Evolutionary conservation across 2,329 filamentous ascomycete species (phyloP).

Genomic region (Colletotrichum sp.): DNA sequence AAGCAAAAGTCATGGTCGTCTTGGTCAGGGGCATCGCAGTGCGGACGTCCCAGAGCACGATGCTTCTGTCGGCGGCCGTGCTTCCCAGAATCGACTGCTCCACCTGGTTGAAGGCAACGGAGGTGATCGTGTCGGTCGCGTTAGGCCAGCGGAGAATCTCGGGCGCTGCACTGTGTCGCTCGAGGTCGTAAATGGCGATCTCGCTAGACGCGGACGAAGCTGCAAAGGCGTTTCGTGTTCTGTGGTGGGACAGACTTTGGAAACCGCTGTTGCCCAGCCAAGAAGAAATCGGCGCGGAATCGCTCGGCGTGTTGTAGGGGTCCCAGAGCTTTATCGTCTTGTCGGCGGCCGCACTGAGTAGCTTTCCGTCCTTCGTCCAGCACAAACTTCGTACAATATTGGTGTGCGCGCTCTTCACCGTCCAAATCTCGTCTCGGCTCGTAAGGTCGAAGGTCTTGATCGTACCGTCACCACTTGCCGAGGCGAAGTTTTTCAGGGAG

Average conservation of each 20-base stretch:
- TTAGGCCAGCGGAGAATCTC: slow-evolving; percentile 89
- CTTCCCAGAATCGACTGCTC: slow-evolving; percentile 92
- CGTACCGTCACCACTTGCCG: slow-evolving; percentile 88
- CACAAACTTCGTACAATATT: slow-evolving; percentile 91
- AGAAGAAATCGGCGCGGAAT: slow-evolving; percentile 76
- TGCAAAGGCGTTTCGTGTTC: slow-evolving; percentile 79
- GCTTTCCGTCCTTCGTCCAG: slow-evolving; percentile 85
- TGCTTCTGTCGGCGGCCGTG: slow-evolving; percentile 80
- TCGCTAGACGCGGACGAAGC: slow-evolving; percentile 74
- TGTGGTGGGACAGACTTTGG: slow-evolving; percentile 76
- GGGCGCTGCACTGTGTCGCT: slow-evolving; percentile 77
- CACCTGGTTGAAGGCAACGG: slow-evolving; percentile 88
- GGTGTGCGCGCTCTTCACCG: slow-evolving; percentile 78
- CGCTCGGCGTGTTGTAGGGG: slow-evolving; percentile 75
- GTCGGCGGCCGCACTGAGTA: slow-evolving; percentile 87
- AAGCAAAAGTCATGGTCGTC: slow-evolving; percentile 79
- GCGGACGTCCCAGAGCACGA: slow-evolving; percentile 91
- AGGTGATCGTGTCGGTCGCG: slow-evolving; percentile 86
- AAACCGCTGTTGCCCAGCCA: slow-evolving; percentile 74
- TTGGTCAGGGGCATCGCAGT: slow-evolving; percentile 84
- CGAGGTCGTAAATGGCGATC: slow-evolving; percentile 89
- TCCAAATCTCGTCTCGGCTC: slow-evolving; percentile 75
- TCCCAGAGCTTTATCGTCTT: slow-evolving; percentile 90
- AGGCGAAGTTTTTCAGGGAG: slow-evolving; percentile 76
- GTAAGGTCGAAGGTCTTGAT: slow-evolving; percentile 70